Evolutionary conservation across 2,329 filamentous ascomycete genomes (phyloP).

Genomic region (Cytospora chrysosperma): DNA sequence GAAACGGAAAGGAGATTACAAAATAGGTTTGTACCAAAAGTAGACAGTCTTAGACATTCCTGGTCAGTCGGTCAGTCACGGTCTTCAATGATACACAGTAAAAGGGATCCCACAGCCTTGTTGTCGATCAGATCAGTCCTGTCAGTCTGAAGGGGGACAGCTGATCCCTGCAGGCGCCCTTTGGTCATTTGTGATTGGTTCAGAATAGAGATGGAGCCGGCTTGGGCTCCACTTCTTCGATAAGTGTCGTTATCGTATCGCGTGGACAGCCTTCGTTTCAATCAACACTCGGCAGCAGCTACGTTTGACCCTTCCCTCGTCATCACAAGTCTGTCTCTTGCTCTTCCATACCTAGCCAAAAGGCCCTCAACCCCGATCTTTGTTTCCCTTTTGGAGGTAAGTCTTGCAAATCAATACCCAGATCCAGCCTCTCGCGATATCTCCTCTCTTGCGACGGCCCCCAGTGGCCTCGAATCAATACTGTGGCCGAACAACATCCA

Average conservation of each 20-base stretch:
- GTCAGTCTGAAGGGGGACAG: not conserved
- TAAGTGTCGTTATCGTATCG: slow-evolving; percentile 11
- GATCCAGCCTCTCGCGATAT: not conserved
- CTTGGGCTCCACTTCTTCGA: not conserved
- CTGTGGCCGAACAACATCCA: not conserved
- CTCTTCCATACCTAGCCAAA: not conserved
- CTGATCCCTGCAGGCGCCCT: not conserved
- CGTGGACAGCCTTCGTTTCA: slow-evolving; percentile 10
- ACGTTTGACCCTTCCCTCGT: not conserved
- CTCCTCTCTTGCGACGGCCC: no score
- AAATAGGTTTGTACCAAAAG: no score
- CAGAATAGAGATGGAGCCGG: not conserved
- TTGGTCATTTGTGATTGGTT: not conserved
- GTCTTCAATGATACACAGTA: no score
- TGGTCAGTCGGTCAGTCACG: no score
- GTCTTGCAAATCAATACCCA: not conserved
- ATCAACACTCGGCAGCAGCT: slow-evolving; percentile 1
- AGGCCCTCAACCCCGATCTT: slow-evolving; percentile 6
- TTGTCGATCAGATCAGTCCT: not conserved
- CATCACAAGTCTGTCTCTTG: not conserved
- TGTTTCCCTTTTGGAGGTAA: slow-evolving; percentile 11
- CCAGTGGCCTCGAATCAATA: not conserved
- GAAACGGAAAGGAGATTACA: no score
- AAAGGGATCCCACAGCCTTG: not conserved
- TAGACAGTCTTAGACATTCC: no score